phyloP scores from a whole-genome alignment of 2,329 filamentous ascomycete genomes.

The Arthrobotrys sphaeroides region DNA sequence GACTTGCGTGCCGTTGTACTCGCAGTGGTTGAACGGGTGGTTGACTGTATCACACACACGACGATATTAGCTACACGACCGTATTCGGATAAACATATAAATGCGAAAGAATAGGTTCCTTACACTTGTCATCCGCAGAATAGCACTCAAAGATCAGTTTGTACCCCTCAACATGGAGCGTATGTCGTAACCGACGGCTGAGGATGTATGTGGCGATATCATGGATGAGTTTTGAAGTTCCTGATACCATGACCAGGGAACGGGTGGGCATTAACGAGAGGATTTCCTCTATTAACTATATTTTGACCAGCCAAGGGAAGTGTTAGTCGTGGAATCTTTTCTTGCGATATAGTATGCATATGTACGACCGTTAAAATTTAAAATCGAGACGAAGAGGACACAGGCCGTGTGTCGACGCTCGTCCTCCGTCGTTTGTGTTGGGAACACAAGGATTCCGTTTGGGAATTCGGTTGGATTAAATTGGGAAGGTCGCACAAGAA shows the following conservation, averaged over 20 bases:
- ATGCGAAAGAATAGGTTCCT: too few species aligned
- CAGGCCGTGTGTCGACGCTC: too few species aligned
- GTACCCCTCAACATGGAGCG: conserved; percentile 31
- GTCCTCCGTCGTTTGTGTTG: background rate
- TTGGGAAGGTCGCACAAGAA: conserved; percentile 46
- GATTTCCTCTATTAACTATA: conserved; percentile 43
- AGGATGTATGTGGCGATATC: conserved; percentile 48
- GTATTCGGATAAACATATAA: background rate
- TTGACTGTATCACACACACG: conserved; percentile 3
- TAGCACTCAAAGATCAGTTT: conserved; percentile 40
- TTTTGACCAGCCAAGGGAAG: too few species aligned
- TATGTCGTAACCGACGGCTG: conserved; percentile 27
- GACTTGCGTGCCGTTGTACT: conserved; percentile 29
- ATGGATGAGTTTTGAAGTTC: conserved; percentile 43
- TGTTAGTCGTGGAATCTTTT: too few species aligned
- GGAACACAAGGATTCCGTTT: conserved; percentile 10
- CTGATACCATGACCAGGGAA: conserved; percentile 18
- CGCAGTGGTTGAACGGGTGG: conserved; percentile 49
- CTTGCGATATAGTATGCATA: too few species aligned
- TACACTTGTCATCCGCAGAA: conserved; percentile 23
- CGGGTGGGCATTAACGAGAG: conserved; percentile 43
- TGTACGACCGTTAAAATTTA: too few species aligned
- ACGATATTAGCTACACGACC: background rate
- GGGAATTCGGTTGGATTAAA: background rate
- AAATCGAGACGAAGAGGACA: too few species aligned